Base-by-base conservation (phyloP, 1,284 basidiomycete genomes). In the Leccinum solheimii region DNA sequence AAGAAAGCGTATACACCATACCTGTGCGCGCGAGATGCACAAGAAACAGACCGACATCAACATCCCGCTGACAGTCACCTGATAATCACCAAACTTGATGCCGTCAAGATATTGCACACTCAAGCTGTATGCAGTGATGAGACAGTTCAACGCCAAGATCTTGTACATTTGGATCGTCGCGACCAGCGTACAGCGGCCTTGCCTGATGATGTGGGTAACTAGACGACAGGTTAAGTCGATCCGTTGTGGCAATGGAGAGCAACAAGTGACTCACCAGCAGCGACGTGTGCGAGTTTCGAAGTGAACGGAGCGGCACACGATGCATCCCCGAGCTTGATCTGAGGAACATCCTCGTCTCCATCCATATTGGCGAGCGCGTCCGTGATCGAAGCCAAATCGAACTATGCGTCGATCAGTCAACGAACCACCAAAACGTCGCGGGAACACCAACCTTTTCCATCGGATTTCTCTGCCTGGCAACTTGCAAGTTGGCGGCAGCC, bases 101-200 rank as follows among this genome's bases (percentile, higher is more conserved):
- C 95, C 96, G 67, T 98, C 95, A 16, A 98, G 82, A 73, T 98
- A 97, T 76, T 97, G 95, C 26, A 98, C 96, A 69, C 92, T 95
- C 64, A 98, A 80, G 75, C 92, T 95, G 79, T 96, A 98, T 34
- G 95, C 95, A 3, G 95, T 97, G 75, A 98, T 98, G 48, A 98
- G 81, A 74, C 95, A 97, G 76, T 98, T 98, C 63, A 97, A 80
- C 2, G 95, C 95, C 43, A 98, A 82, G 68, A 98, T 98, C 81
- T 97, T 97, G 87, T 97, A 98, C 95, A 98, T 98, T 78, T 98
- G 96, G 61, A 96, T 92, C 1, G 95, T 98, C 1, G 95, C 95
- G 50, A 98, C 95, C 14, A 98, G 86, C 0, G 95, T 98, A 80
- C 95, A 97, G 52, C 95, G 91, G 23, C 96, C 95, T 79, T 98